Conservation (phyloP, 106 monocot genomes). For the Platanthera zijinensis region DNA sequence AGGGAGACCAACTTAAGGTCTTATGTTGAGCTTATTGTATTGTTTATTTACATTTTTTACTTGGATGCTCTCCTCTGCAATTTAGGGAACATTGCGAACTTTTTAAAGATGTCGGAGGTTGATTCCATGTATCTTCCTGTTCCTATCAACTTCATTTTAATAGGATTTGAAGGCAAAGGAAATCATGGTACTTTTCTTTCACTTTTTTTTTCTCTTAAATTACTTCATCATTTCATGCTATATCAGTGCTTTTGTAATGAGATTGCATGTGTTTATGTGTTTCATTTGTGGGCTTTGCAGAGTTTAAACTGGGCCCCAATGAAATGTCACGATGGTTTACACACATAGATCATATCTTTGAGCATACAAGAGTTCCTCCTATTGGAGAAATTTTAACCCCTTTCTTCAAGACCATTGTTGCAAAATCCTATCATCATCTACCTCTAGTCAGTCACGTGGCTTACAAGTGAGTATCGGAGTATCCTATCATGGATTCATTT, state of each 20-base stretch:
- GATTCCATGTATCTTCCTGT: constrained; percentile 83
- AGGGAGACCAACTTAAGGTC: neutral
- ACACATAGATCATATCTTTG: constrained; percentile 91
- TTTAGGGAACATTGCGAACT: constrained; percentile 89
- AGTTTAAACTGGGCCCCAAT: constrained; percentile 72
- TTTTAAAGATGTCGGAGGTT: constrained; percentile 66
- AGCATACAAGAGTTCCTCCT: constrained; percentile 81
- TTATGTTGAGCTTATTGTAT: neutral
- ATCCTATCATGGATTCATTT: constrained; percentile 1
- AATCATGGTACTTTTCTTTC: constrained; percentile 48
- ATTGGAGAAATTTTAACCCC: constrained; percentile 85
- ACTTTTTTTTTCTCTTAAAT: neutral
- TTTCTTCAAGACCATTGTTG: constrained; percentile 70
- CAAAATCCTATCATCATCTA: constrained; percentile 67
- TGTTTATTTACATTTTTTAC: constrained; percentile 2
- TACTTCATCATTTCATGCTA: neutral
- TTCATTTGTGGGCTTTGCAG: constrained; percentile 23
- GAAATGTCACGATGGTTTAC: constrained; percentile 91
- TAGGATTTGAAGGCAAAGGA: constrained; percentile 98
- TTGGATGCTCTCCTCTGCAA: neutral
- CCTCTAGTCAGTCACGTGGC: constrained; percentile 87
- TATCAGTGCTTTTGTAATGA: neutral
- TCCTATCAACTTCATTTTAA: constrained; percentile 89
- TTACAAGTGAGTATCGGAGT: constrained; percentile 67
- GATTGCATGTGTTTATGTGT: neutral